Percentiles rank a stretch among this genome's conserved stretches.
Evolutionary conservation across 768 basidiomycete genomes (phyloP).

Genomic region (Cytidiella melzeri): DNA sequence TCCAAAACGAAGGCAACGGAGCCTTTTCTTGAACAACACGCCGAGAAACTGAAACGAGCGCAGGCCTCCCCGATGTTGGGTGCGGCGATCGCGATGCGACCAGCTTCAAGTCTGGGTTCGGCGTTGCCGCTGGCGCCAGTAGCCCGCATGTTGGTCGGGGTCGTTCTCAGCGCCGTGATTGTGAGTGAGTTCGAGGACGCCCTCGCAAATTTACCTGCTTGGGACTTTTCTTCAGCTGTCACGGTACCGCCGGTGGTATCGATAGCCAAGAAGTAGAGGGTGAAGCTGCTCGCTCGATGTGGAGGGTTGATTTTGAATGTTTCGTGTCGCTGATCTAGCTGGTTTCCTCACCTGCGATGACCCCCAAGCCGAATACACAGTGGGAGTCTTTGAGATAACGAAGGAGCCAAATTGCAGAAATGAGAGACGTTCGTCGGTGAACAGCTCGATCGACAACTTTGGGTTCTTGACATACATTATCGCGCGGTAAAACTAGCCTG

Average conservation of each 20-base stretch:
- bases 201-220: slow-evolving; percentile 60
- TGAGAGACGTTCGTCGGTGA: slow-evolving; percentile 55
- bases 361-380: slow-evolving; percentile 70
- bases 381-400: neutral
- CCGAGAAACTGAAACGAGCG: slow-evolving; percentile 69
- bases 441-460: slow-evolving; percentile 73
- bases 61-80: slow-evolving; percentile 81
- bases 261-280: slow-evolving; percentile 83
- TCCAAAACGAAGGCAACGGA: slow-evolving; percentile 80
- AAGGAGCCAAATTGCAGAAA: neutral
- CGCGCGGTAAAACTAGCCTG: slow-evolving; percentile 80
- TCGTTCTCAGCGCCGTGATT: slow-evolving; percentile 90
- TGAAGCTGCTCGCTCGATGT: slow-evolving; percentile 38
- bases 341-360: slow-evolving; percentile 45
- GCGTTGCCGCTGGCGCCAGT: slow-evolving; percentile 85
- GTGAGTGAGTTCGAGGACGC: slow-evolving; percentile 79
- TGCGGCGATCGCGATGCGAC: slow-evolving; percentile 85
- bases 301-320: too few relatives aligned
- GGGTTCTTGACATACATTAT: slow-evolving; percentile 90
- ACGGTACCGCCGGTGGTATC: slow-evolving; percentile 48
- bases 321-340: too few relatives aligned
- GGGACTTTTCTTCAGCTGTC: slow-evolving; percentile 46
- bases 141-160: slow-evolving; percentile 57
- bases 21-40: slow-evolving; percentile 84
- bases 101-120: slow-evolving; percentile 76